Percentiles rank a stretch among this genome's conserved stretches.
phyloP scores from a whole-genome alignment of 345 rosid genomes.

The Acer saccharum region DNA sequence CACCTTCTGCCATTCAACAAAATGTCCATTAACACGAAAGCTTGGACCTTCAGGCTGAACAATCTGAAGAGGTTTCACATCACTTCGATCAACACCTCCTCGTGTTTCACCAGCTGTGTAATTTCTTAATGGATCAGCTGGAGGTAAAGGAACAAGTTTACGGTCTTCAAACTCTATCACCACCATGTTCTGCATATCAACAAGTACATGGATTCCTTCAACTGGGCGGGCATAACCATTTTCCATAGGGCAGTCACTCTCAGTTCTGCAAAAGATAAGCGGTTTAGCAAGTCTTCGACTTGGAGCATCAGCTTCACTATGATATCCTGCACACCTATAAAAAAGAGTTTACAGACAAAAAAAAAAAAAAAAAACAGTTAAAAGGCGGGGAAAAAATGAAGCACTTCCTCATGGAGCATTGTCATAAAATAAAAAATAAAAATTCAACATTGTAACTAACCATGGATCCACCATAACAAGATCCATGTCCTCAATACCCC shows the following conservation, averaged over 20 bases:
- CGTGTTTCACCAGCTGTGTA: conserved; percentile 69
- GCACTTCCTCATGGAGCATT: neutral
- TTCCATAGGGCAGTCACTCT: conserved; percentile 75
- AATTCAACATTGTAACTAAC: conserved; percentile 36
- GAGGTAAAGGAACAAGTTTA: conserved; percentile 68
- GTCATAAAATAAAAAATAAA: neutral
- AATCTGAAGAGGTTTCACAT: conserved; percentile 69
- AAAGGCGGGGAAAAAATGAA: neutral
- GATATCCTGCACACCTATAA: conserved; percentile 68
- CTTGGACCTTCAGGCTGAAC: conserved; percentile 80
- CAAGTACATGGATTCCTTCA: conserved; percentile 71
- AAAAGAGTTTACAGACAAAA: conserved; percentile 7
- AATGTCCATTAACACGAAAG: conserved; percentile 64
- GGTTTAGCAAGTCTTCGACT: conserved; percentile 68
- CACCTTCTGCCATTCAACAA: conserved; percentile 78
- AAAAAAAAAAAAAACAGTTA: conserved; percentile 4
- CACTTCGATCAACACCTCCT: conserved; percentile 80
- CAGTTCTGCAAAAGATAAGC: conserved; percentile 67
- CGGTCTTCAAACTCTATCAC: conserved; percentile 77
- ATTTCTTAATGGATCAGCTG: conserved; percentile 76
- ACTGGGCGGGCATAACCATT: conserved; percentile 83
- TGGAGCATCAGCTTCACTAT: conserved; percentile 78
- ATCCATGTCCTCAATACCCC: conserved; percentile 79
- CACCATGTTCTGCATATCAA: conserved; percentile 79
- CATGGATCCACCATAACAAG: conserved; percentile 82